Percentiles rank a stretch among this genome's conserved stretches.
Evolutionary conservation across 108 stramenopile species (phyloP).

Genomic region (Pseudonitzschia multiseries): DNA sequence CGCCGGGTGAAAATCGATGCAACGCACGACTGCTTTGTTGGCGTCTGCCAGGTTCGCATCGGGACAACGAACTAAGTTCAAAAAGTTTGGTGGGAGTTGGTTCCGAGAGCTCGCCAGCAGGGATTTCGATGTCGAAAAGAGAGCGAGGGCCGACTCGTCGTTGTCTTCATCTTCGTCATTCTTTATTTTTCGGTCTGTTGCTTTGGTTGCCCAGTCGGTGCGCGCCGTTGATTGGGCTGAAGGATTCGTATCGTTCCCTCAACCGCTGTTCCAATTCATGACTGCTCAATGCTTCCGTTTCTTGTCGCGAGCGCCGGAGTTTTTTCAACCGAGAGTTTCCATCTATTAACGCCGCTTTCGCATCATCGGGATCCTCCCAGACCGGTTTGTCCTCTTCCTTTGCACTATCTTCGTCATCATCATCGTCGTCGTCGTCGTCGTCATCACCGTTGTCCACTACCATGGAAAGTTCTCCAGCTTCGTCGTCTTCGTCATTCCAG

Average conservation of each 20-base stretch:
- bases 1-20: constrained; percentile 83
- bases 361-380: constrained; percentile 58
- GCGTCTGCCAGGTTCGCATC: constrained; percentile 87
- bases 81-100: constrained; percentile 57
- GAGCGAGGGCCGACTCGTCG: constrained; percentile 32
- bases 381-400: constrained; percentile 19
- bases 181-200: constrained; percentile 17
- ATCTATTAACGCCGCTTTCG: constrained; percentile 31
- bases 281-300: constrained; percentile 47
- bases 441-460: neutral
- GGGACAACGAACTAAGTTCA: constrained; percentile 66
- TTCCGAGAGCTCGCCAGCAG: constrained; percentile 29
- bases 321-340: constrained; percentile 61
- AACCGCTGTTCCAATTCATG: constrained; percentile 66
- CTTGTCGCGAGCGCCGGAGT: constrained; percentile 51
- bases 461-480: constrained; percentile 11
- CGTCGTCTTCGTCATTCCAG: constrained; percentile 17
- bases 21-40: constrained; percentile 69
- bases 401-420: constrained; percentile 3
- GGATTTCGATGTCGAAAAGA: constrained; percentile 26
- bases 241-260: constrained; percentile 63
- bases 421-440: constrained; percentile 16
- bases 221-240: constrained; percentile 51
- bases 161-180: constrained; percentile 33
- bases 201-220: constrained; percentile 70